Evolutionary conservation across 2,329 filamentous ascomycete species (phyloP).

Genomic region (Plenodomus biglobosus): DNA sequence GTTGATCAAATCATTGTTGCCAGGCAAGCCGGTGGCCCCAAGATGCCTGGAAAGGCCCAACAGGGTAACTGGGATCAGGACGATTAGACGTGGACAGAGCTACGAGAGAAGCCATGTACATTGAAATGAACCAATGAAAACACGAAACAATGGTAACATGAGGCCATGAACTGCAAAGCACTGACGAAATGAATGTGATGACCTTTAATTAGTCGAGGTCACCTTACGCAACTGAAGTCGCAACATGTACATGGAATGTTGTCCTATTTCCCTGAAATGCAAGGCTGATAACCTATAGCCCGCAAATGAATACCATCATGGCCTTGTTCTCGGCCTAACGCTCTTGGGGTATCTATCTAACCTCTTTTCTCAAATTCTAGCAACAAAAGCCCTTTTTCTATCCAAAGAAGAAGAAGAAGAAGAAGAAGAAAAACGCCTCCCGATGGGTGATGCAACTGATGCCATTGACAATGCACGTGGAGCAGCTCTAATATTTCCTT

Average conservation of each 20-base stretch:
- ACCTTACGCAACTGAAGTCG: too few relatives aligned
- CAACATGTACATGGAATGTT: too few relatives aligned
- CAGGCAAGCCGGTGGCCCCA: slow-evolving; percentile 93
- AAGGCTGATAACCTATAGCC: slow-evolving; percentile 25
- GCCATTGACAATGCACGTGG: not conserved
- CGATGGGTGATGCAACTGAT: too few relatives aligned
- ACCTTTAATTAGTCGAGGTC: too few relatives aligned
- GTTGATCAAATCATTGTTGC: slow-evolving; percentile 99
- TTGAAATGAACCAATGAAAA: slow-evolving; percentile 12
- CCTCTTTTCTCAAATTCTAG: not conserved
- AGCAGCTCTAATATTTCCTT: not conserved
- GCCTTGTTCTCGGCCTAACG: not conserved
- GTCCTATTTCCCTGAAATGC: slow-evolving; percentile 4
- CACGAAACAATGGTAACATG: slow-evolving; percentile 7
- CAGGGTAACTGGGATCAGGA: slow-evolving; percentile 71
- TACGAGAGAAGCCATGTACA: slow-evolving; percentile 11
- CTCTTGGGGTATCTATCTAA: not conserved
- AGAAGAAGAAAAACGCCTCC: not conserved
- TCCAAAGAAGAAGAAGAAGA: not conserved
- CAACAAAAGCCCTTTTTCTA: not conserved
- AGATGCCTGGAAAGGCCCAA: slow-evolving; percentile 86
- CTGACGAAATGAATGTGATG: too few relatives aligned
- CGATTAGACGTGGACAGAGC: slow-evolving; percentile 15
- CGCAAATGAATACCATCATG: slow-evolving; percentile 10
- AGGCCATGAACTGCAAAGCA: too few relatives aligned